phyloP scores from a whole-genome alignment of 2,329 filamentous ascomycete species.

The Hypoxylon sp. region DNA sequence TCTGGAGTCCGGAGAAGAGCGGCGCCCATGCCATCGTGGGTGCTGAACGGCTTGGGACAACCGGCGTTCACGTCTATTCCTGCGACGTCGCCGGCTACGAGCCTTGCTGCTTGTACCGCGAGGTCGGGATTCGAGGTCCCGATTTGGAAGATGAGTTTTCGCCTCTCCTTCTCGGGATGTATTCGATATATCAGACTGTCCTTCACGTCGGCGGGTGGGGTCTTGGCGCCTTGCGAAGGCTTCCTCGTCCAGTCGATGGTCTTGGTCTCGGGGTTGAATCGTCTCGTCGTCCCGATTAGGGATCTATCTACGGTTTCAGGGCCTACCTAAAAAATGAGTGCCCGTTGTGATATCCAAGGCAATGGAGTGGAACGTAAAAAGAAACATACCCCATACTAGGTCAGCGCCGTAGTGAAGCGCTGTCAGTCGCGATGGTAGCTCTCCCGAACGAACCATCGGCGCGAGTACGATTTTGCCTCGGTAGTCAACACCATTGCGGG shows the following conservation, averaged over 20 bases:
- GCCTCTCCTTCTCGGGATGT: conserved; percentile 80
- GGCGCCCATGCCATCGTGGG: conserved; percentile 93
- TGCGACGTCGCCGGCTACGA: conserved; percentile 88
- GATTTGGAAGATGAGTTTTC: conserved; percentile 88
- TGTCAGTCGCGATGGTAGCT: conserved; percentile 88
- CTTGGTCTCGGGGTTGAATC: conserved; percentile 78
- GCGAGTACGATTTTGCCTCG: conserved; percentile 93
- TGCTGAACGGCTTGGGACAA: conserved; percentile 98
- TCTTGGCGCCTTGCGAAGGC: conserved; percentile 76
- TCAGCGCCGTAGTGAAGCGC: conserved; percentile 96
- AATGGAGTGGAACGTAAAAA: not conserved
- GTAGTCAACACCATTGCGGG: conserved; percentile 90
- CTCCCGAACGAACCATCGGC: conserved; percentile 98
- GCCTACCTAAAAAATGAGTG: conserved; percentile 62
- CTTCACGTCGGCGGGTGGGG: conserved; percentile 64
- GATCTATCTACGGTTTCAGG: conserved; percentile 95
- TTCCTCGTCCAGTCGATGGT: conserved; percentile 88
- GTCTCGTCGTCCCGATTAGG: conserved; percentile 87
- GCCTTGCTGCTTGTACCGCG: conserved; percentile 84
- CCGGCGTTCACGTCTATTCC: conserved; percentile 98
- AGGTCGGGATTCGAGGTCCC: conserved; percentile 86
- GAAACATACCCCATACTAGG: conserved; percentile 85
- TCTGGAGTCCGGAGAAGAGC: conserved; percentile 89
- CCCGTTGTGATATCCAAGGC: not conserved
- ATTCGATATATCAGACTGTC: conserved; percentile 86